Evolutionary conservation across 495 filamentous ascomycete genomes (phyloP), one percentile per base, ranked within the genome.

Genomic region (Aspergillus leporis): DNA sequence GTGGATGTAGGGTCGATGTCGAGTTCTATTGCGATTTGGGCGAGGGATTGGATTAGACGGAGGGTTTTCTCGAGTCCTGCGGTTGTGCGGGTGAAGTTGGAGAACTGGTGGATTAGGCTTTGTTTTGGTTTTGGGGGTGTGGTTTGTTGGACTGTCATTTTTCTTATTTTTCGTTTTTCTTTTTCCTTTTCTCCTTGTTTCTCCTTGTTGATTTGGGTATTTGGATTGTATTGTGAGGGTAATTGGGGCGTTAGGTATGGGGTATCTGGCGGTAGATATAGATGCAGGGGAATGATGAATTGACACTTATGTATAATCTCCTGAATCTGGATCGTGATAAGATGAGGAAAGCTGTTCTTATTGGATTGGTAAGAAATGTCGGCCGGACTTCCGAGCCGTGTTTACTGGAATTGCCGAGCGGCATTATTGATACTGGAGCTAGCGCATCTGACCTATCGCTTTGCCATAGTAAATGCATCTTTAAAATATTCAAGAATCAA

Each of bases 21-120:
- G 53, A 78, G 76, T 18, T 70, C 74, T 5, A 74, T 66, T 22
- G 78, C 69, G 58, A 86, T 78, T 54, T 82, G 80, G 8, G 76
- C 66, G 28, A 81, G 32, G 38, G 83, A 68, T 68, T 90, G 86
- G 58, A 87, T 63, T 55, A 85, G 70, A 41, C 86, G 84, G 60
- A 89, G 76, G 41, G 79, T 83, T 59, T 85, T 82, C 61, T 90
- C 87, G 14, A 89, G 75, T 5, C 85, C 87, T 50, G 70, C 57
- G 32, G 60, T 66, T 5, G 67, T 61, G 43, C 66, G 69, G 25
- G 71, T 60, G 66, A 78, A 78, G 30, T 70, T 72, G n/a, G 63
- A 63, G 49, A 77, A 66, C 56, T 74, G 67, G 7, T 60, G 54
- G 40, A 73, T 58, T 50, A 30, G 21, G 47, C 22, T 47, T 22